These are phyloP conservation scores for Penicillium pancosmium DNA, from an alignment of 495 filamentous ascomycete species.

Conservation along the genomic window DNA sequence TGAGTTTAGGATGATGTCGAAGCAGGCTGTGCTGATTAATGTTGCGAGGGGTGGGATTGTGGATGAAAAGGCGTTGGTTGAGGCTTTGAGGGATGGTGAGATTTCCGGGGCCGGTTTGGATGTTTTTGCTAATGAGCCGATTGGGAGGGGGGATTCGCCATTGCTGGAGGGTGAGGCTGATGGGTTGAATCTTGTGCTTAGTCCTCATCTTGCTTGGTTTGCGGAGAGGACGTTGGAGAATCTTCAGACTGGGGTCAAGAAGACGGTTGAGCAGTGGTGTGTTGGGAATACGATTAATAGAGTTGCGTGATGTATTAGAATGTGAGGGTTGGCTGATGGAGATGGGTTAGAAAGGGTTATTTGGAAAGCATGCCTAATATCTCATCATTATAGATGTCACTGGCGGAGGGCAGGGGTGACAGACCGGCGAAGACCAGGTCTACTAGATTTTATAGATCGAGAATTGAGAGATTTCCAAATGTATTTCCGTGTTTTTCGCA, in stretches of 20 bases:
- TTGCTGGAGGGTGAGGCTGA: slow-evolving; percentile 18
- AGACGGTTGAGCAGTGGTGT: slow-evolving; percentile 1
- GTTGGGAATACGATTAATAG: slow-evolving; percentile 3
- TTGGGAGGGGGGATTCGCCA: slow-evolving; percentile 28
- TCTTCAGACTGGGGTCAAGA: slow-evolving; percentile 19
- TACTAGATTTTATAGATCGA: too few species aligned
- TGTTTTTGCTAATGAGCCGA: slow-evolving; percentile 57
- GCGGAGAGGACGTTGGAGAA: slow-evolving; percentile 39
- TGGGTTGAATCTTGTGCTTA: slow-evolving; percentile 38
- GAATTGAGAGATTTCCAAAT: too few species aligned
- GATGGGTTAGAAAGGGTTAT: too few species aligned
- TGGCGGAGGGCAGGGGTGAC: too few species aligned
- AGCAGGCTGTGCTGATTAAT: slow-evolving; percentile 54
- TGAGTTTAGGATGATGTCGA: slow-evolving; percentile 53
- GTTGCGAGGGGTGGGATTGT: slow-evolving; percentile 61
- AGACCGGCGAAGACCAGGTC: too few species aligned
- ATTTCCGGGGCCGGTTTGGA: slow-evolving; percentile 52
- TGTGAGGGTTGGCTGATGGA: neutral
- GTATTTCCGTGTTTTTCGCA: too few species aligned
- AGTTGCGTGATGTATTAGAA: neutral
- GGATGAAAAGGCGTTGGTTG: slow-evolving; percentile 45
- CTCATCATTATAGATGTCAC: too few species aligned
- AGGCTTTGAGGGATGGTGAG: slow-evolving; percentile 35
- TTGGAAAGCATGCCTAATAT: too few species aligned
- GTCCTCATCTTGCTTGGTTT: slow-evolving; percentile 48